Conservation (phyloP, 345 rosid genomes). For the Gossypium sturtianum region DNA sequence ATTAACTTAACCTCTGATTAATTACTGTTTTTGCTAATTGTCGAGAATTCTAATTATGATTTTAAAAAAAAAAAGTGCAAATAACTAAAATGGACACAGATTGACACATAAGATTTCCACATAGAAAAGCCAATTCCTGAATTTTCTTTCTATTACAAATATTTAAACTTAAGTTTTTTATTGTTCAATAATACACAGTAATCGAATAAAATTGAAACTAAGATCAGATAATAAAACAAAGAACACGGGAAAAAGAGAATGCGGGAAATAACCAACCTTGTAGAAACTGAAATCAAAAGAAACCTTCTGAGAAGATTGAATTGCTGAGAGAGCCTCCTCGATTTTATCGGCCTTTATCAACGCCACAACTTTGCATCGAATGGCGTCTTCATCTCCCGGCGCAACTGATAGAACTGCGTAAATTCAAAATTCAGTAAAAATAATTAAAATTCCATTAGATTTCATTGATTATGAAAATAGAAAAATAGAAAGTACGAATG, state of each 20-base stretch:
- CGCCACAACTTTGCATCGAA: constrained; percentile 81
- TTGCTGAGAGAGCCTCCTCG: constrained; percentile 59
- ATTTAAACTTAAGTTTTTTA: neutral
- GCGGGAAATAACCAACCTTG: constrained; percentile 39
- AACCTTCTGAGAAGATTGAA: constrained; percentile 41
- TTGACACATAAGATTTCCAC: neutral
- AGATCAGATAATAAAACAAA: neutral
- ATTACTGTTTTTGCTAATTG: neutral
- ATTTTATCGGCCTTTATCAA: constrained; percentile 59
- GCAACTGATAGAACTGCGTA: constrained; percentile 57
- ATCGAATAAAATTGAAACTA: neutral
- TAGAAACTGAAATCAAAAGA: constrained; percentile 53
- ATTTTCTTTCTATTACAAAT: neutral
- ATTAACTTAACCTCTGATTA: neutral
- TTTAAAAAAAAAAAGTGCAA: neutral
- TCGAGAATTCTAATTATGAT: neutral
- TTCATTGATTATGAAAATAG: neutral
- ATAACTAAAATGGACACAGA: neutral
- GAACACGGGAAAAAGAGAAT: neutral
- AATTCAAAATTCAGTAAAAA: neutral
- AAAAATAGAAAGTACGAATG: neutral
- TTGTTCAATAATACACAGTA: neutral
- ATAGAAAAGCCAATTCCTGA: neutral
- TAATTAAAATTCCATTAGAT: neutral
- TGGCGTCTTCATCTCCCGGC: constrained; percentile 81